phyloP scores from a whole-genome alignment of 371 early-diverging fungal species.

The Modicella reniformis region DNA sequence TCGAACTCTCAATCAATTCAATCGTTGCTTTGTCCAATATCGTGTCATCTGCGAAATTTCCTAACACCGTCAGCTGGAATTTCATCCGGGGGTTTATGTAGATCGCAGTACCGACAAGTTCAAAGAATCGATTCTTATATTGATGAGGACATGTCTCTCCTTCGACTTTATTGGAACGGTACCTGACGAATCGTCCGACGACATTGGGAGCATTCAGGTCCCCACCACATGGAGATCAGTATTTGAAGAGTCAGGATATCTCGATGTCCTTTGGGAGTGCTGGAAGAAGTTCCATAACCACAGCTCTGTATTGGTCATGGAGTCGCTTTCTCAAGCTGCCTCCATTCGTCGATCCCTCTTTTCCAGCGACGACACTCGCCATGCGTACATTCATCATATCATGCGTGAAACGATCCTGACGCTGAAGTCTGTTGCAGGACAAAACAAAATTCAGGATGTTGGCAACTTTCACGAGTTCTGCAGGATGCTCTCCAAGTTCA shows the following conservation, averaged over 20 bases:
- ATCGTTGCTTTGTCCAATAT: too few species aligned
- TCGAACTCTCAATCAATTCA: not conserved
- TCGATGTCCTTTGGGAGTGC: constrained; percentile 77
- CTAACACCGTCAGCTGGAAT: too few species aligned
- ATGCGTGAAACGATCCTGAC: constrained; percentile 79
- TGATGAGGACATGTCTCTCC: constrained; percentile 76
- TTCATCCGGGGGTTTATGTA: constrained; percentile 10
- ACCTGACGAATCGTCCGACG: constrained; percentile 88
- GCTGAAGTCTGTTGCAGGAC: constrained; percentile 66
- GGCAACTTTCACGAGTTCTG: constrained; percentile 90
- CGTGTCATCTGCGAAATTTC: too few species aligned
- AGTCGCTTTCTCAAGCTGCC: constrained; percentile 81
- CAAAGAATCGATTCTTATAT: constrained; percentile 67
- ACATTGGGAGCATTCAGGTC: constrained; percentile 82
- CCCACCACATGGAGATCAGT: constrained; percentile 84
- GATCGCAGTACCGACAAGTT: constrained; percentile 64
- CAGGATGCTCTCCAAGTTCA: constrained; percentile 83
- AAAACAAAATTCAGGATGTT: constrained; percentile 65
- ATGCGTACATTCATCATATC: constrained; percentile 73
- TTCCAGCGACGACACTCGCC: constrained; percentile 74
- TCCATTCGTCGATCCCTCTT: constrained; percentile 89
- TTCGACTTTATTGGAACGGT: constrained; percentile 91
- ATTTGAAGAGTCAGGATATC: constrained; percentile 75
- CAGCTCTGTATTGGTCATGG: constrained; percentile 70
- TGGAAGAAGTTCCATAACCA: constrained; percentile 59